Percentiles rank a stretch among this genome's conserved stretches.
These are phyloP conservation scores for Tulasnella sp. DNA, from an alignment of 768 basidiomycete genomes.

Conservation along the genomic window DNA sequence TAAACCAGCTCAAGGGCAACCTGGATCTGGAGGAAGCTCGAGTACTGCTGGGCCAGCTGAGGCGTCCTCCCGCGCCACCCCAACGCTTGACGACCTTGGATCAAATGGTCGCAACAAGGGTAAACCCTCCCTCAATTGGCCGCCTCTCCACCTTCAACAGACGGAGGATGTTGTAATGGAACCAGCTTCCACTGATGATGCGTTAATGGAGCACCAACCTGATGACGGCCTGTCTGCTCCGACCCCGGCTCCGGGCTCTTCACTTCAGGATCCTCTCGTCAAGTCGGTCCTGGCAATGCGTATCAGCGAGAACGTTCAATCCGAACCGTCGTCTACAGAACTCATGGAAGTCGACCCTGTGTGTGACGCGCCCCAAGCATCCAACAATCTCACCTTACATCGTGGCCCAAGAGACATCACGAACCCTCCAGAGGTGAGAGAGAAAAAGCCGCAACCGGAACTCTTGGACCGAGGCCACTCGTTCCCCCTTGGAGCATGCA, in stretches of 20 bases:
- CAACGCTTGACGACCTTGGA: neutral
- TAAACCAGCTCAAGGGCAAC: neutral
- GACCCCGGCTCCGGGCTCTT: neutral
- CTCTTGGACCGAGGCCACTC: neutral
- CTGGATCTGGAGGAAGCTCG: neutral
- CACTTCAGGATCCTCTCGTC: neutral
- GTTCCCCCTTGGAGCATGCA: neutral
- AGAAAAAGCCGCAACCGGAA: neutral
- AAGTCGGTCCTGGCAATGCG: neutral
- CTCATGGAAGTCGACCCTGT: neutral
- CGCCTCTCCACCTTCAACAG: neutral
- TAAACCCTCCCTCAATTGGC: neutral
- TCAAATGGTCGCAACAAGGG: neutral
- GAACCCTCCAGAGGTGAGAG: too few relatives aligned
- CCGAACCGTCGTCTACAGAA: neutral
- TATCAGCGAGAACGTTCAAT: neutral
- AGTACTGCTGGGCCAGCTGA: neutral
- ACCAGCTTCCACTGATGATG: neutral
- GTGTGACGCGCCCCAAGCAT: neutral
- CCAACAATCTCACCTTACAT: neutral
- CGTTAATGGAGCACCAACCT: neutral
- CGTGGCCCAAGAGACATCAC: neutral
- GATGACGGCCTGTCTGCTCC: neutral
- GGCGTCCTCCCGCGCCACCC: neutral
- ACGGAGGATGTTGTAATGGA: neutral